A percentile compares a stretch with the other conserved stretches of the same genome.
phyloP scores from a whole-genome alignment of 345 rosid genomes.

The Hevea brasiliensis region DNA sequence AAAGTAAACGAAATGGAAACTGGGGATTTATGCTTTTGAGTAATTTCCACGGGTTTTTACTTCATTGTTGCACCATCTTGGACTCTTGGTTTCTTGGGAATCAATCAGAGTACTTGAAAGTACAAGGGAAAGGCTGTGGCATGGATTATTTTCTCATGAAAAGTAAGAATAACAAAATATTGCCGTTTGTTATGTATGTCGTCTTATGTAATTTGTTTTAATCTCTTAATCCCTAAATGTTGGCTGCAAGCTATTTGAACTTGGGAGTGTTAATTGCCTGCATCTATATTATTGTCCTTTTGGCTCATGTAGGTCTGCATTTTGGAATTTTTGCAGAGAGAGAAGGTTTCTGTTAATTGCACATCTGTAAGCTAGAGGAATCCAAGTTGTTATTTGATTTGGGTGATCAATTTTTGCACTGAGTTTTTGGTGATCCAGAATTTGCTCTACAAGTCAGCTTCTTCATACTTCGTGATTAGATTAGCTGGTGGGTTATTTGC shows the following conservation, averaged over 20 bases:
- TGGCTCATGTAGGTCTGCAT: constrained; percentile 15
- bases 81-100: background rate
- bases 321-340: constrained; percentile 32
- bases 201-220: background rate
- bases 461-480: background rate
- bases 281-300: constrained; percentile 17
- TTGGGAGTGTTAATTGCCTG: constrained; percentile 12
- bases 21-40: too few relatives aligned
- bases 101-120: background rate
- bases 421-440: background rate
- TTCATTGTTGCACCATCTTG: background rate
- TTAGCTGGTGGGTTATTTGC: constrained; percentile 8
- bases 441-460: constrained; percentile 6
- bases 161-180: background rate
- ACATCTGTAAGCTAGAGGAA: constrained; percentile 15
- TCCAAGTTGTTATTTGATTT: constrained; percentile 4
- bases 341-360: constrained; percentile 17
- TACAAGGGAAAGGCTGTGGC: background rate
- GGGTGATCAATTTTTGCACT: constrained; percentile 10
- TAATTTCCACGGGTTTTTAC: background rate
- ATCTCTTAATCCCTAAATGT: background rate
- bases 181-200: background rate
- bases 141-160: background rate
- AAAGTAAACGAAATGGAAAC: background rate
- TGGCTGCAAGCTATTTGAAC: constrained; percentile 10